phyloP scores from a whole-genome alignment of 2,329 filamentous ascomycete species.

The Penicillium sp. region DNA sequence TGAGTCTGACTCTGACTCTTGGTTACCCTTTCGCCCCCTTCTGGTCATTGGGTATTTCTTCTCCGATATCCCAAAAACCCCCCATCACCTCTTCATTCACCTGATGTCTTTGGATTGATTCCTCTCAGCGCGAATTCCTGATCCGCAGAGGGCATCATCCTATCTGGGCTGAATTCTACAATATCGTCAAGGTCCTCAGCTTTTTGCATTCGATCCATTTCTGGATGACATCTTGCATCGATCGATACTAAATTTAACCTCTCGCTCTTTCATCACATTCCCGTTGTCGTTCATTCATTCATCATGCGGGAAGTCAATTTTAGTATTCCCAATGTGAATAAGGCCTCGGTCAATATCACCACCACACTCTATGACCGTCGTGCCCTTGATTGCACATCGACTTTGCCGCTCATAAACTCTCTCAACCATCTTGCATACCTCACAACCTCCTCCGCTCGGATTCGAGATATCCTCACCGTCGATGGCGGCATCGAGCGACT shows the following conservation, averaged over 20 bases:
- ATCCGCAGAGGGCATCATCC: constrained; percentile 15
- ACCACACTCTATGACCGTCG: constrained; percentile 96
- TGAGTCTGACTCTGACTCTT: background rate
- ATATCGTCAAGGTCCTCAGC: constrained; percentile 21
- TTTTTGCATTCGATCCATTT: constrained; percentile 7
- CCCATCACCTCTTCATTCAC: constrained; percentile 7
- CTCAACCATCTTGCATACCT: constrained; percentile 98
- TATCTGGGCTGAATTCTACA: constrained; percentile 15
- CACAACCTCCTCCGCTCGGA: constrained; percentile 94
- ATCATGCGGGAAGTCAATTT: constrained; percentile 99
- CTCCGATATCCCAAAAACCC: background rate
- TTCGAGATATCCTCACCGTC: constrained; percentile 95
- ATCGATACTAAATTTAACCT: constrained; percentile 4
- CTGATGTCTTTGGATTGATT: constrained; percentile 23
- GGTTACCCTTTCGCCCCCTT: constrained; percentile 9
- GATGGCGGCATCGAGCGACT: constrained; percentile 97
- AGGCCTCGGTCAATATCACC: constrained; percentile 97
- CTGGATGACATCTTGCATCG: constrained; percentile 9
- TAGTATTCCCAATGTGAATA: constrained; percentile 98
- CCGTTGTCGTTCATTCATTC: constrained; percentile 29
- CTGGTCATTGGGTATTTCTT: constrained; percentile 5
- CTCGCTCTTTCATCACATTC: background rate
- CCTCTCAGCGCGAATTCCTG: constrained; percentile 6
- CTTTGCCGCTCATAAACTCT: constrained; percentile 95
- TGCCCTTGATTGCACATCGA: constrained; percentile 97